Evolutionary conservation across 768 basidiomycete genomes (phyloP), one percentile per base, ranked within the genome.

Genomic region (Trametes sanguinea): DNA sequence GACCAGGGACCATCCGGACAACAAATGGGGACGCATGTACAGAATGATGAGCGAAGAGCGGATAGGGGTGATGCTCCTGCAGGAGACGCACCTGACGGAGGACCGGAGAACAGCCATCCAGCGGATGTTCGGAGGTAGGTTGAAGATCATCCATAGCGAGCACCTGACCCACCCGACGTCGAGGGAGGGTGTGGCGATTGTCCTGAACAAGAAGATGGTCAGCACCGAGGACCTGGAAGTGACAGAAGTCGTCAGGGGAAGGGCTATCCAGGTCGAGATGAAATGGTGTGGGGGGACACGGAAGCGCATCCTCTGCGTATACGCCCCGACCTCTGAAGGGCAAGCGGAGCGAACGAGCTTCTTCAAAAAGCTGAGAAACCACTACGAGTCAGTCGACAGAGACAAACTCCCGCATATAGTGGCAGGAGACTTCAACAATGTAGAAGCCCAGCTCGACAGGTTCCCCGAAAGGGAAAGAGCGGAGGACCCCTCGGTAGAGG

Each of bases 11-110:
- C 51, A 54, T 29, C 11, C 29, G 0, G 39, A 56, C 6, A 57
- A 62, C 50, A 57, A 57, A 37, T 56, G 48, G 54, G 48, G 48
- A 2, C 33, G 11, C 1, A 13, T 64, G 6, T 54, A 64, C n/a
- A 22, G 51, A 14, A 44, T 64, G 27, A 60, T 64, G 53, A 4
- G 29, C 3, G 59, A 60, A 2, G 10, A 53, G 4, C 43, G 35
- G 6, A 52, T 64, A 14, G 63, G 39, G 9, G 9, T 65, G 0
- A 14, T 65, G 1, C 35, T 59, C 22, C 27, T 65, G 1, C 63
- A 65, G 44, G 59, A 65, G 39, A 61, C 59, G 16, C 63, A 65
- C 42, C 58, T 65, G 1, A 61, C 59, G 1, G 32, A 32, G 1
- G 22, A 53, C 11, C 30, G 55, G 1, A 22, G 45, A 2, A 48